Percentiles rank a stretch among this genome's conserved stretches.
phyloP scores from a whole-genome alignment of 2,329 filamentous ascomycete genomes.

The Neurospora crassa region DNA sequence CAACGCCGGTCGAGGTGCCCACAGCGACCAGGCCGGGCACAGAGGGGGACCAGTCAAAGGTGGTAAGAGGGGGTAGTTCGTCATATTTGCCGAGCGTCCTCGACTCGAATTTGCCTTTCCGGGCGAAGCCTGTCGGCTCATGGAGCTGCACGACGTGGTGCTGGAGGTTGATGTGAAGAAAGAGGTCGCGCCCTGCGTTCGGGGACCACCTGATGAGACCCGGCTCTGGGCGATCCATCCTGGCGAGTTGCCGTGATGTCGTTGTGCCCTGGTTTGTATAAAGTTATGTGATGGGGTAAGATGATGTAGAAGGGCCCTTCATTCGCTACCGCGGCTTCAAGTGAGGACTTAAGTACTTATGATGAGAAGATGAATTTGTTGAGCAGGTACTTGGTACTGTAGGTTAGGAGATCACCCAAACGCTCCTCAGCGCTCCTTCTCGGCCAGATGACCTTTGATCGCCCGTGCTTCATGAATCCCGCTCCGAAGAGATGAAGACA shows the following conservation, averaged over 20 bases:
- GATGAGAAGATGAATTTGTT: too few species aligned
- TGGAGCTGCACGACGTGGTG: constrained; percentile 54
- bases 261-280: not conserved
- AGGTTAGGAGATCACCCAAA: not conserved
- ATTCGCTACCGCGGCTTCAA: not conserved
- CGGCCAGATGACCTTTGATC: not conserved
- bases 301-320: not conserved
- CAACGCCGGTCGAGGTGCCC: constrained; percentile 65
- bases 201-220: constrained; percentile 60
- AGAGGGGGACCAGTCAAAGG: constrained; percentile 57
- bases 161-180: constrained; percentile 56
- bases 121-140: constrained; percentile 50
- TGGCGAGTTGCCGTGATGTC: constrained; percentile 5
- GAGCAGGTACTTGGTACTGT: too few species aligned
- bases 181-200: constrained; percentile 46
- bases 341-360: not conserved
- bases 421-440: not conserved
- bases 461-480: not conserved
- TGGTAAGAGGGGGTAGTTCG: constrained; percentile 53
- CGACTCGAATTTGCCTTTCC: constrained; percentile 47
- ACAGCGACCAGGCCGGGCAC: constrained; percentile 61
- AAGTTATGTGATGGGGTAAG: not conserved
- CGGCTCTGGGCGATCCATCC: constrained; percentile 50
- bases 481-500: not conserved
- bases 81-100: constrained; percentile 48